A percentile compares a stretch with the other conserved stretches of the same genome.
Conservation (phyloP, 2,329 filamentous ascomycete species). For the Alternaria dauci region DNA sequence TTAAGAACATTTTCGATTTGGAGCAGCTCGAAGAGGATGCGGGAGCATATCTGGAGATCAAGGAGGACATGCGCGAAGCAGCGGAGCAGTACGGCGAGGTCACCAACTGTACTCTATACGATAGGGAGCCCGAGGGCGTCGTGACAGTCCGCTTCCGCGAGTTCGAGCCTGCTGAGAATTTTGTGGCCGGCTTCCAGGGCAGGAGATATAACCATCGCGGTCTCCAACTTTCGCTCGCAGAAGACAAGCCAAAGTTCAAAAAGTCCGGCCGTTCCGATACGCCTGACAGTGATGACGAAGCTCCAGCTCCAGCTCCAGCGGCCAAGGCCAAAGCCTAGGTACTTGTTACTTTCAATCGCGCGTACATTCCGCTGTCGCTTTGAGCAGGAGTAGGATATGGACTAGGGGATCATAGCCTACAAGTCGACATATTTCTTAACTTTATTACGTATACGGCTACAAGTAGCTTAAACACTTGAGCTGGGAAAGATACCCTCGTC, state of each 20-base stretch:
- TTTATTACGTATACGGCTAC: neutral
- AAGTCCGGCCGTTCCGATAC: conserved; percentile 36
- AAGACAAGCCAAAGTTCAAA: conserved; percentile 42
- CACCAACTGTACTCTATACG: conserved; percentile 90
- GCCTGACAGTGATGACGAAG: conserved; percentile 39
- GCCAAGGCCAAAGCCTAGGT: conserved; percentile 12
- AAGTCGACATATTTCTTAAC: neutral
- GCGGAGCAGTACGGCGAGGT: conserved; percentile 86
- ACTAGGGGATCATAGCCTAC: neutral
- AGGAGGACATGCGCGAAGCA: conserved; percentile 91
- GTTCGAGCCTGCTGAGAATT: conserved; percentile 64
- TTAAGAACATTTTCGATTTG: conserved; percentile 93
- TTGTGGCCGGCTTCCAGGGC: conserved; percentile 33
- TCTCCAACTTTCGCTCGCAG: conserved; percentile 34
- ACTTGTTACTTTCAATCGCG: neutral
- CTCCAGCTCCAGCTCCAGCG: conserved; percentile 22
- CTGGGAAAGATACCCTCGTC: conserved; percentile 13
- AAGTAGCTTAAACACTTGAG: neutral
- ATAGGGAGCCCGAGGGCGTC: conserved; percentile 83
- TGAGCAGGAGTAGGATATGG: neutral
- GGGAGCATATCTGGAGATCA: conserved; percentile 85
- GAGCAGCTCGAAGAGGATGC: conserved; percentile 85
- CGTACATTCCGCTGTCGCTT: neutral
- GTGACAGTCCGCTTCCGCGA: conserved; percentile 84
- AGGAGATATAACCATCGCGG: conserved; percentile 24